Evolutionary conservation across 2,329 filamentous ascomycete species (phyloP).

Genomic region (Balansia obtecta): DNA sequence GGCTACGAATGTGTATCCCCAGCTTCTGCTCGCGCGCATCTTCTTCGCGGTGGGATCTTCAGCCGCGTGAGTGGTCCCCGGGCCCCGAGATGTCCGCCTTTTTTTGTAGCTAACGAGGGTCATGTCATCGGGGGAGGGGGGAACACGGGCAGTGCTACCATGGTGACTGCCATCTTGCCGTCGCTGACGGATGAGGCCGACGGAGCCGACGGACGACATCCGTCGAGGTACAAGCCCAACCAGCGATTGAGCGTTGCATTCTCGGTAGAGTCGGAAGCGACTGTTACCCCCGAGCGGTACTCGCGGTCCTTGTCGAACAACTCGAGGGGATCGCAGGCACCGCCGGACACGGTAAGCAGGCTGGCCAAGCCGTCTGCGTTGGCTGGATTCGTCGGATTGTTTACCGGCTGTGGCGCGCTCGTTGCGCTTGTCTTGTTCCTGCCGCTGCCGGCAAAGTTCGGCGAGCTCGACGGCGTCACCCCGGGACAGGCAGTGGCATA

Average conservation of each 20-base stretch:
- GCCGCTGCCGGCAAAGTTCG: slow-evolving; percentile 72
- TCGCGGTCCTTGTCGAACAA: slow-evolving; percentile 23
- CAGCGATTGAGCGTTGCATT: slow-evolving; percentile 47
- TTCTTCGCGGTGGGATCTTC: slow-evolving; percentile 85
- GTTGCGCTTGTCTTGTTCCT: slow-evolving; percentile 74
- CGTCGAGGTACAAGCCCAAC: slow-evolving; percentile 21
- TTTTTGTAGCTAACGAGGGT: slow-evolving; percentile 1
- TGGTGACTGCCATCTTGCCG: slow-evolving; percentile 93
- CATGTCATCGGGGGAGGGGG: not conserved
- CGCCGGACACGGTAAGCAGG: slow-evolving; percentile 13
- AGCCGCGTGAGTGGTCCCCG: slow-evolving; percentile 49
- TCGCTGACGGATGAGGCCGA: slow-evolving; percentile 45
- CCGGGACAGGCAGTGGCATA: slow-evolving; percentile 64
- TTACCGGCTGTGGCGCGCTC: slow-evolving; percentile 84
- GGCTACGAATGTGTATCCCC: slow-evolving; percentile 76
- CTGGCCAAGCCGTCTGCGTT: slow-evolving; percentile 45
- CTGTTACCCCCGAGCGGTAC: slow-evolving; percentile 58
- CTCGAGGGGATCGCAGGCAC: slow-evolving; percentile 6
- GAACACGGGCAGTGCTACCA: slow-evolving; percentile 52
- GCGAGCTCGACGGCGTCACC: slow-evolving; percentile 55
- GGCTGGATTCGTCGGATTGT: slow-evolving; percentile 82
- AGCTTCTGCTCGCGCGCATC: slow-evolving; percentile 71
- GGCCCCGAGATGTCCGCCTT: slow-evolving; percentile 2
- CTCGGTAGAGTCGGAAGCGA: slow-evolving; percentile 61
- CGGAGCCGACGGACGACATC: slow-evolving; percentile 13